Evolutionary conservation across 306 rosid species (phyloP), one percentile per base, ranked within the genome.

Genomic region (Trifolium pratense): DNA sequence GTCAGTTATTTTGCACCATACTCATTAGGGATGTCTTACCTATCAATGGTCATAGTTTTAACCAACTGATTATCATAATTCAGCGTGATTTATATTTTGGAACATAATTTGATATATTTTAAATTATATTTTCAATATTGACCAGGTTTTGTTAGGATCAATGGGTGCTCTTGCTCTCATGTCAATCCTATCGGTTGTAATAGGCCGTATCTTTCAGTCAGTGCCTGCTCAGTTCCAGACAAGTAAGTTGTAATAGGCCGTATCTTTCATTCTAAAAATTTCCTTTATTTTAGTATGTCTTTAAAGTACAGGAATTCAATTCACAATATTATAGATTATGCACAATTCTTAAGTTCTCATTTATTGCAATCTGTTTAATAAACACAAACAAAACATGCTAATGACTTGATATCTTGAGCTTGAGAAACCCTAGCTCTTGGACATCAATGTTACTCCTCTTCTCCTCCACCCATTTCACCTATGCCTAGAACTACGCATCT

Each of bases 151-250:
- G 39, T 83, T 94, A 85, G 97, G 97, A 32, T 88, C 99, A 75
- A 86, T 90, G 78, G 91, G 88, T 70, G 99, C 99, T 66, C 96
- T 91, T 68, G 86, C 90, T 11, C 97, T 94, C 58, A 91, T 94
- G 97, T 81, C 96, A 32, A 31, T 89, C 57, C 88, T 94, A 29
- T 94, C 99, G 14, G 97, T 91, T 78, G 84, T 88, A 68, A 94
- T 94, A 66, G 99, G 99, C 18, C 86, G 86, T 43, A 74, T 94
- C 75, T 94, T 94, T 80, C 92, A 91, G 53, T 87, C 97, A 51
- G 97, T 94, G 61, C 99, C 99, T 68, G 99, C 99, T 77, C 99
- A 89, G 63, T 91, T 94, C 74, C 96, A 94, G 83, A 94, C 99
- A 78, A 94, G 99, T 94, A 90, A 91, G 97, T 80, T 48, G 52